phyloP scores from a whole-genome alignment of 2,329 filamentous ascomycete species.

The Triangularia verruculosa region DNA sequence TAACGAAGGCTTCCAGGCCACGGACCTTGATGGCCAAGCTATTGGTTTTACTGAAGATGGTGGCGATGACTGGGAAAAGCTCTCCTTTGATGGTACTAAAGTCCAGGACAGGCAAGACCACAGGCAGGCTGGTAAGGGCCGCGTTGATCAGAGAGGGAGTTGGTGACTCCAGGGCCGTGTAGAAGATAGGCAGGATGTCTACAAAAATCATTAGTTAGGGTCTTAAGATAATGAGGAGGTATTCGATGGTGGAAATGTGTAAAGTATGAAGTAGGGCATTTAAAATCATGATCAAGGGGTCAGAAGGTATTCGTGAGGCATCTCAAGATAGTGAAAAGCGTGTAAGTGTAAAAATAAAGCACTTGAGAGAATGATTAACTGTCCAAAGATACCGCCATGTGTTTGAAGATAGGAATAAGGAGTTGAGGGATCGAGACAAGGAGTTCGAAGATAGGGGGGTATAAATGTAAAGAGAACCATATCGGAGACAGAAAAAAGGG shows the following conservation, averaged over 20 bases:
- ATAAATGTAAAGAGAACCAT: too few relatives aligned
- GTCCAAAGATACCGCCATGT: background rate
- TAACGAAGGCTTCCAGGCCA: slow-evolving; percentile 83
- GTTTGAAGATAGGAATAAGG: background rate
- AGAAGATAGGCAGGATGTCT: slow-evolving; percentile 86
- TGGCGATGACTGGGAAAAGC: slow-evolving; percentile 85
- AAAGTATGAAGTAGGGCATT: background rate
- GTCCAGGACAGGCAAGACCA: slow-evolving; percentile 83
- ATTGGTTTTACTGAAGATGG: slow-evolving; percentile 88
- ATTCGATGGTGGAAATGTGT: background rate
- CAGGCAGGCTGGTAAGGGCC: slow-evolving; percentile 72
- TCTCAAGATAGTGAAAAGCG: background rate
- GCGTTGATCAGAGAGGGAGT: slow-evolving; percentile 89
- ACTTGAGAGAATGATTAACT: too few relatives aligned
- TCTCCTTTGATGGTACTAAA: slow-evolving; percentile 98
- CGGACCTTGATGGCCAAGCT: slow-evolving; percentile 93
- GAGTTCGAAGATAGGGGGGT: too few relatives aligned
- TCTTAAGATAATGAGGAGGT: background rate
- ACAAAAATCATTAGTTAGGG: background rate
- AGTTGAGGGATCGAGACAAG: too few relatives aligned
- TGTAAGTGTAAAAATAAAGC: background rate
- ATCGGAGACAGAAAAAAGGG: background rate
- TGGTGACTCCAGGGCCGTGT: slow-evolving; percentile 79
- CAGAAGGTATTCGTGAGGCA: background rate
- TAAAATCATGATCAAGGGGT: background rate